These are phyloP conservation scores for Phascolomyces articulosus DNA, from an alignment of 371 early-diverging fungal genomes.

Conservation along the genomic window DNA sequence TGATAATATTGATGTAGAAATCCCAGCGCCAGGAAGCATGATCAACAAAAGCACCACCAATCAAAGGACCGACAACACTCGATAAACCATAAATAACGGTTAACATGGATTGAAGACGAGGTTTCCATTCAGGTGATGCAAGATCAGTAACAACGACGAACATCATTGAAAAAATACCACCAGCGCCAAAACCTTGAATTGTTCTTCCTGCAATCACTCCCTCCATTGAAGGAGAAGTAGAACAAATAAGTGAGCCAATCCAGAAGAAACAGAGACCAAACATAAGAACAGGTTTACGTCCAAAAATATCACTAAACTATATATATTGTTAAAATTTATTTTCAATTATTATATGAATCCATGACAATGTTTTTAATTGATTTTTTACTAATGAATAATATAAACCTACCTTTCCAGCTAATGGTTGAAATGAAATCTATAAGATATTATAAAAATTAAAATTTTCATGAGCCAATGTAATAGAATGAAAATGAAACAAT, in stretches of 20 bases:
- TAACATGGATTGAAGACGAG: conserved; percentile 63
- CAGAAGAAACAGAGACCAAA: conserved; percentile 31
- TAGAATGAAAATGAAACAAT: no score
- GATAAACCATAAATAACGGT: conserved; percentile 70
- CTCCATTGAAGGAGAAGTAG: conserved; percentile 11
- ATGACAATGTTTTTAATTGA: background rate
- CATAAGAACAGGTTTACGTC: conserved; percentile 36
- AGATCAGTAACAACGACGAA: conserved; percentile 83
- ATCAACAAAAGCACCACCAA: conserved; percentile 70
- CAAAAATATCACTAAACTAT: conserved; percentile 39
- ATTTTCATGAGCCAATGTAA: no score
- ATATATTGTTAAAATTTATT: background rate
- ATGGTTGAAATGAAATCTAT: conserved; percentile 40
- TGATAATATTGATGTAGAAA: conserved; percentile 74
- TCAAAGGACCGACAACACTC: conserved; percentile 70
- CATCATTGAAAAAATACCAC: conserved; percentile 66
- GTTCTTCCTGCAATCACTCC: conserved; percentile 70
- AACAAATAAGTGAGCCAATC: conserved; percentile 28
- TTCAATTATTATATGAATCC: background rate
- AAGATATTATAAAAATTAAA: background rate
- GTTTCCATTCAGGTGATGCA: conserved; percentile 63
- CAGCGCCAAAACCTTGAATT: conserved; percentile 73
- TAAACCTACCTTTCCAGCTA: conserved; percentile 54
- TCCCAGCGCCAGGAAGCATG: conserved; percentile 73
- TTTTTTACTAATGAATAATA: no score